phyloP scores from a whole-genome alignment of 306 rosid genomes.

The Quercus parvula region DNA sequence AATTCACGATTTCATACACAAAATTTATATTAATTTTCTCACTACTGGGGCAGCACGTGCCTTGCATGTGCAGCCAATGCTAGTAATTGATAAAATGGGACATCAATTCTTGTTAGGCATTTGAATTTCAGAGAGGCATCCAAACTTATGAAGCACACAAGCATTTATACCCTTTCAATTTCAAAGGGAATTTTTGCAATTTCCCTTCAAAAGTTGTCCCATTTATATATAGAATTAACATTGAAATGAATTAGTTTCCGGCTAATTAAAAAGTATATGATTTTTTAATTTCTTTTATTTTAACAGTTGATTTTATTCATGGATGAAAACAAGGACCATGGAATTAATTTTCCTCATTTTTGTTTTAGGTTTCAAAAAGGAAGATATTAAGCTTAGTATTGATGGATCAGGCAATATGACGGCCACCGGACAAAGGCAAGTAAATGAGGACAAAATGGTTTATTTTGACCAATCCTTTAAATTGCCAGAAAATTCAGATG shows the following conservation, averaged over 20 bases:
- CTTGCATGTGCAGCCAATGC: no score
- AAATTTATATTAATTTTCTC: no score
- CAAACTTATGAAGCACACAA: neutral
- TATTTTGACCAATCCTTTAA: conserved; percentile 40
- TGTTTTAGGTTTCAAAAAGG: conserved; percentile 51
- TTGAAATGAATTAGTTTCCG: neutral
- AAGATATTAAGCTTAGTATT: conserved; percentile 52
- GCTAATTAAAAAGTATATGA: neutral
- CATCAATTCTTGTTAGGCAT: no score
- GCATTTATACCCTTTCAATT: neutral
- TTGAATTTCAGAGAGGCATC: no score
- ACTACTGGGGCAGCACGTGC: no score
- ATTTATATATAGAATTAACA: neutral
- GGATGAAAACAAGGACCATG: neutral
- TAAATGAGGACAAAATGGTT: conserved; percentile 29
- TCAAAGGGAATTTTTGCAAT: no score
- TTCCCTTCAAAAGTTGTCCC: neutral
- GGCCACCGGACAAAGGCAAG: conserved; percentile 48
- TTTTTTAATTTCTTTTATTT: neutral
- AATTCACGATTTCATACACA: no score
- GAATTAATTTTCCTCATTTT: neutral
- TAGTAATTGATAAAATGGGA: no score
- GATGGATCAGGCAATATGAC: conserved; percentile 30
- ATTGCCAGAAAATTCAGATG: conserved; percentile 41
- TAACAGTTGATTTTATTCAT: neutral